Evolutionary conservation across 2,329 filamentous ascomycete genomes (phyloP), one percentile per base, ranked within the genome.

Genomic region (Alternaria solani): DNA sequence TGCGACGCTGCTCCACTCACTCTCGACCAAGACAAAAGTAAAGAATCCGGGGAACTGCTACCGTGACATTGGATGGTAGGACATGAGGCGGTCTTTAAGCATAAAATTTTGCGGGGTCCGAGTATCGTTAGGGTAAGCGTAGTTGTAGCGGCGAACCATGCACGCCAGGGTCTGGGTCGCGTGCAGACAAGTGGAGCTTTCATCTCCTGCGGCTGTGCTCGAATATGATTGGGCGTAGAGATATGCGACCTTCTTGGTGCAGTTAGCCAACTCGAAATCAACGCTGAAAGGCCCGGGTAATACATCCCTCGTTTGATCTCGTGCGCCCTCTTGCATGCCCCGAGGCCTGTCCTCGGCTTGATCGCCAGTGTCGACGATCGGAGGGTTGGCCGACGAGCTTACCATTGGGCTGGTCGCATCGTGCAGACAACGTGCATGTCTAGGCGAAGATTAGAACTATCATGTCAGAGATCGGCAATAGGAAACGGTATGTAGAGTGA

Each of bases 71-170:
- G 52, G 54, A 52, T 58, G 63, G 62, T 60, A 63, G 65, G 67
- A 62, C 48, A 54, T 54, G 61, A 62, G 55, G 39, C 43, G 30
- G 55, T 55, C 52, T 68, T 70, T 65, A 66, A 70, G 63, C 57
- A 64, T 61, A 64, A 70, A 68, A 61, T 59, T 69, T 60, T 70
- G 66, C 65, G 66, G 68, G 65, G 67, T 64, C 57, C 53, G 57
- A 28, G 41, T 39, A 53, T 51, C 38, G 36, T 57, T 57, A 18
- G 48, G 47, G 49, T 49, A 62, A 62, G 66, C 61, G 59, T 59
- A 51, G 52, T 5, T 53, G 51, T 53, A 53, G 51, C 39, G 51
- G 18, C 38, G 39, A 43, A 53, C 56, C 65, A 66, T 62, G 54
- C 46, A 49, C 32, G 55, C 55, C 65, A 64, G 63, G 51, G 63